Conservation (phyloP, 2,329 filamentous ascomycete species). For the Pseudomassariella vexata region DNA sequence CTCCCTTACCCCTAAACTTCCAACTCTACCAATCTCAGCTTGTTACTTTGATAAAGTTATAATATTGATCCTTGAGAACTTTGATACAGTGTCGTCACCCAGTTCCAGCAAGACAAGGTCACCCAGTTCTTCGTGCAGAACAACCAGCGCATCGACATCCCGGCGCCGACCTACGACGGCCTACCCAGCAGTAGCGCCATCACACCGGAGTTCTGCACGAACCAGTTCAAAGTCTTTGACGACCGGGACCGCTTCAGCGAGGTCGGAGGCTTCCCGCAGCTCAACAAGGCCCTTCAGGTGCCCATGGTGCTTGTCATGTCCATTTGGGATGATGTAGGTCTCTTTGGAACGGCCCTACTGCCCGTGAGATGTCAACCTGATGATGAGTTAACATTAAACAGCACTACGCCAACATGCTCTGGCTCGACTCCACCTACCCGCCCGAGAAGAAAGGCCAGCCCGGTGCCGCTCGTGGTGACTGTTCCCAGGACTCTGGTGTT, state of each 20-base stretch:
- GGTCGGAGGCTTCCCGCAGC: constrained; percentile 46
- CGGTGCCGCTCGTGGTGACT: constrained; percentile 44
- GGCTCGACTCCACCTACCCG: constrained; percentile 51
- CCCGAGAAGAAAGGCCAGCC: constrained; percentile 27
- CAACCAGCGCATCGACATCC: constrained; percentile 36
- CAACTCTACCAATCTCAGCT: no score
- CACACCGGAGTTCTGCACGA: neutral
- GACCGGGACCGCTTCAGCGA: constrained; percentile 45
- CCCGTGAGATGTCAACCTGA: no score
- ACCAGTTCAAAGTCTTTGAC: constrained; percentile 33
- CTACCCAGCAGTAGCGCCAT: constrained; percentile 1
- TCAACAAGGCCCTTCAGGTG: constrained; percentile 44
- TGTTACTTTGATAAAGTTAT: no score
- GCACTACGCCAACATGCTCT: constrained; percentile 53
- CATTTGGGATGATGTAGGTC: constrained; percentile 49
- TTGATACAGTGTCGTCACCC: constrained; percentile 44
- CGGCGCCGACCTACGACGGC: constrained; percentile 3
- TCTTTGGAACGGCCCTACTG: neutral
- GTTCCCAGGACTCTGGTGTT: constrained; percentile 37
- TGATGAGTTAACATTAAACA: no score
- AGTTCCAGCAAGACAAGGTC: constrained; percentile 42
- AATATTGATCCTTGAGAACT: neutral
- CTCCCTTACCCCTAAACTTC: neutral
- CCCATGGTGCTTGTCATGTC: constrained; percentile 60
- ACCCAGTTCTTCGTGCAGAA: constrained; percentile 55